Evolutionary conservation across 2,329 filamentous ascomycete species (phyloP).

Genomic region (Aspergillus viridinutans): DNA sequence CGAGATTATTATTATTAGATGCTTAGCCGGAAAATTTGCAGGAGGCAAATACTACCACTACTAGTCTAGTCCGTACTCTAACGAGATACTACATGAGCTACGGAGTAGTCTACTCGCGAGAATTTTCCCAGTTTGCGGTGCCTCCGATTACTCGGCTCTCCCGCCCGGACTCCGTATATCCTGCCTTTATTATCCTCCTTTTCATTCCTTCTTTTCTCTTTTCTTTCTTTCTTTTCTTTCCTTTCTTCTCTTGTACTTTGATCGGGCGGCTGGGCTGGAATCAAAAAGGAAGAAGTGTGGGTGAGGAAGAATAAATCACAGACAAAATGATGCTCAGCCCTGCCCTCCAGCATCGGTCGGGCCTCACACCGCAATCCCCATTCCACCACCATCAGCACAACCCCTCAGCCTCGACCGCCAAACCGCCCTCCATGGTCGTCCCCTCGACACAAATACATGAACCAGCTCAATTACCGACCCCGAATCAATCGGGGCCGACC

Average conservation of each 20-base stretch:
- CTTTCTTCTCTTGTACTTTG: neutral
- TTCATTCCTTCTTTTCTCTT: neutral
- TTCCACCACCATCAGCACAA: neutral
- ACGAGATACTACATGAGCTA: neutral
- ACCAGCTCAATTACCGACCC: conserved; percentile 1
- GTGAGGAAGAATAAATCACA: neutral
- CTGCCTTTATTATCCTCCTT: conserved; percentile 2
- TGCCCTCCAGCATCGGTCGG: neutral
- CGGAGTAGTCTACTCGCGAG: neutral
- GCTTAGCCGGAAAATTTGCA: neutral
- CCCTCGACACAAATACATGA: neutral
- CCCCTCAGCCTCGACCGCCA: conserved; percentile 3
- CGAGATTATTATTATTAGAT: neutral
- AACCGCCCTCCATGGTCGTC: conserved; percentile 1
- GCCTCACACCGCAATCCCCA: conserved; percentile 8
- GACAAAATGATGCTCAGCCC: neutral
- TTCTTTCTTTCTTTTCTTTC: neutral
- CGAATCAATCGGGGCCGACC: conserved; percentile 1
- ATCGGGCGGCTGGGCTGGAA: neutral
- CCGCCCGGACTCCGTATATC: conserved; percentile 1
- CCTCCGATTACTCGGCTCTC: conserved; percentile 2
- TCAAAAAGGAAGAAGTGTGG: neutral
- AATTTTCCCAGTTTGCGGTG: neutral
- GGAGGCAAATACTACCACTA: neutral
- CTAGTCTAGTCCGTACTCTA: no score